Evolutionary conservation across 352 stramenopile genomes (phyloP).

Genomic region (Albugo laibachii): DNA sequence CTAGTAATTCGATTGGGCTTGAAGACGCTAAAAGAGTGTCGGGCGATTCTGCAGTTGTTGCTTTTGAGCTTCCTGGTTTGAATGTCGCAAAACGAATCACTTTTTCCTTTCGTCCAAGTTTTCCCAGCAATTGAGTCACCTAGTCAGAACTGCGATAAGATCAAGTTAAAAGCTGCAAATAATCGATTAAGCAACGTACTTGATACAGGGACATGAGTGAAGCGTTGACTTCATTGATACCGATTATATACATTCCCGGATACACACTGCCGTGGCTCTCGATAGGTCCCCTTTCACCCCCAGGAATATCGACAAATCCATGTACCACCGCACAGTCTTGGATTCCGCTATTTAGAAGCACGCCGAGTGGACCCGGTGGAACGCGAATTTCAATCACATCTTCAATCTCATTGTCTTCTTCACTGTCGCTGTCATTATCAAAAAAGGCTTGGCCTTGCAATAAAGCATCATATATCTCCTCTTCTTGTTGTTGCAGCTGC

Average conservation of each 20-base stretch:
- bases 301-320: slow-evolving; percentile 48
- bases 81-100: slow-evolving; percentile 64
- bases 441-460: slow-evolving; percentile 60
- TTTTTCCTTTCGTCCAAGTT: slow-evolving; percentile 57
- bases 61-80: slow-evolving; percentile 11
- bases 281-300: slow-evolving; percentile 37
- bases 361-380: slow-evolving; percentile 42
- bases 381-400: slow-evolving; percentile 54
- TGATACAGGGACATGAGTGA: slow-evolving; percentile 48
- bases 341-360: slow-evolving; percentile 59
- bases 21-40: too few relatives aligned
- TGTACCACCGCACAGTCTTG: slow-evolving; percentile 62
- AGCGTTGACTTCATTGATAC: slow-evolving; percentile 70
- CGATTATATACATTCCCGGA: slow-evolving; percentile 71
- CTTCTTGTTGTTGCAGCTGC: not conserved
- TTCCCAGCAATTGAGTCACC: slow-evolving; percentile 48
- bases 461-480: slow-evolving; percentile 27
- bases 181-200: slow-evolving; percentile 1
- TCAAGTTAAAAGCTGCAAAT: not conserved
- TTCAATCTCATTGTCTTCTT: slow-evolving; percentile 60
- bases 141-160: not conserved
- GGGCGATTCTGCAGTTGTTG: too few relatives aligned
- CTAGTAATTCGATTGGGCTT: too few relatives aligned
- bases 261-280: slow-evolving; percentile 38
- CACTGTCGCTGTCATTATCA: slow-evolving; percentile 61